These are phyloP conservation scores for Daldinia childiae DNA, from an alignment of 495 filamentous ascomycete genomes.

Conservation along the genomic window DNA sequence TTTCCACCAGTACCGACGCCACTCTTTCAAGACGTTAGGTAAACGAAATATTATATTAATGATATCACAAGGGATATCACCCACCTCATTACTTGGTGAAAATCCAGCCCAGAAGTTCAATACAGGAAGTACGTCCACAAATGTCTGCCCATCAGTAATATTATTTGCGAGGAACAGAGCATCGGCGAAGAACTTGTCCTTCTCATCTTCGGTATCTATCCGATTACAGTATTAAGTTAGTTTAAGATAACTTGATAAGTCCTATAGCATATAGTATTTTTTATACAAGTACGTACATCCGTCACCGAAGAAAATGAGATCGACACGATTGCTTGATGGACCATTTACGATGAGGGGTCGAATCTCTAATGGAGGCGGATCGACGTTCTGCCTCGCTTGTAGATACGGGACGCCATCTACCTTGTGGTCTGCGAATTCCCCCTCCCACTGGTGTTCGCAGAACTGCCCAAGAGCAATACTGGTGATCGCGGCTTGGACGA, in stretches of 20 bases:
- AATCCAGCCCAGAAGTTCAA: slow-evolving; percentile 45
- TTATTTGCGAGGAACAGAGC: slow-evolving; percentile 39
- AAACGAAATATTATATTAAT: background rate
- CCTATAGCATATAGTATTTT: background rate
- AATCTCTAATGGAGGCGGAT: slow-evolving; percentile 41
- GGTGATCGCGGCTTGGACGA: slow-evolving; percentile 11
- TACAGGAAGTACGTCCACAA: slow-evolving; percentile 35
- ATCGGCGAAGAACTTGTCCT: slow-evolving; percentile 44
- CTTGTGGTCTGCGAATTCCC: slow-evolving; percentile 31
- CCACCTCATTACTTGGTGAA: slow-evolving; percentile 38
- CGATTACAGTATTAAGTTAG: slow-evolving; percentile 7
- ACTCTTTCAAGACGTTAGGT: slow-evolving; percentile 35
- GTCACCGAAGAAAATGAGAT: slow-evolving; percentile 43
- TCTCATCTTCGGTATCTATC: slow-evolving; percentile 40
- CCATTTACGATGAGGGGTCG: slow-evolving; percentile 43
- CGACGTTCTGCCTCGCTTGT: slow-evolving; percentile 24
- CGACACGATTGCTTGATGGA: slow-evolving; percentile 40
- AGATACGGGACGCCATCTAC: slow-evolving; percentile 30
- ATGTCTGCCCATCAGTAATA: slow-evolving; percentile 41
- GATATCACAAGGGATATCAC: slow-evolving; percentile 1
- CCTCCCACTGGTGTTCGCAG: slow-evolving; percentile 45
- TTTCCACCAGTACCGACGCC: slow-evolving; percentile 37
- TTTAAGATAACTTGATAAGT: background rate
- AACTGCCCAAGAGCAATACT: slow-evolving; percentile 26
- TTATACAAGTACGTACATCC: slow-evolving; percentile 32